phyloP scores from a whole-genome alignment of 768 basidiomycete genomes.

The Boletus pseudopeckii region DNA sequence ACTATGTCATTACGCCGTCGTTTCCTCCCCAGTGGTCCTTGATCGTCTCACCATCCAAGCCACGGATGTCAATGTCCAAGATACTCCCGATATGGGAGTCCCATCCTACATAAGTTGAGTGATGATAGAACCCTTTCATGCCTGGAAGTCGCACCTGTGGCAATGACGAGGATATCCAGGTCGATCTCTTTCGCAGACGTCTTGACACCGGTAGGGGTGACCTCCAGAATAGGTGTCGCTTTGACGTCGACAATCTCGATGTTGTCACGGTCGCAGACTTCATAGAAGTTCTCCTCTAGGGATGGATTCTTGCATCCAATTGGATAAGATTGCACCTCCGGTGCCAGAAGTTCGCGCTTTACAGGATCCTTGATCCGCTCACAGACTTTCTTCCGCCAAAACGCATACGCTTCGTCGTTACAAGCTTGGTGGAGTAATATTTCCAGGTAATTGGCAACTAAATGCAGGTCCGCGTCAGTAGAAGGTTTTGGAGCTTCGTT shows the following conservation, averaged over 20 bases:
- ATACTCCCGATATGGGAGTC: slow-evolving; percentile 5
- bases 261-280: slow-evolving; percentile 8
- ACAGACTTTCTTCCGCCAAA: slow-evolving; percentile 9
- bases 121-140: neutral
- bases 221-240: slow-evolving; percentile 6
- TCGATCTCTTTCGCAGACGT: slow-evolving; percentile 2
- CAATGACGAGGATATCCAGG: slow-evolving; percentile 6
- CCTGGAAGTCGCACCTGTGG: neutral
- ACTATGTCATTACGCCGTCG: slow-evolving; percentile 7
- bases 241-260: slow-evolving; percentile 11
- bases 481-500: too few species aligned
- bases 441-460: slow-evolving; percentile 6
- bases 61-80: slow-evolving; percentile 4
- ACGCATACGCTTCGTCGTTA: slow-evolving; percentile 7
- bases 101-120: neutral
- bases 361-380: slow-evolving; percentile 7
- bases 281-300: slow-evolving; percentile 8
- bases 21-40: slow-evolving; percentile 7
- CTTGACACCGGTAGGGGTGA: slow-evolving; percentile 4
- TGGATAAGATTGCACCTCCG: slow-evolving; percentile 1
- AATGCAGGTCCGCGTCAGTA: neutral
- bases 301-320: slow-evolving; percentile 8
- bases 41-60: slow-evolving; percentile 5
- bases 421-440: neutral
- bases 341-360: slow-evolving; percentile 10